These are phyloP conservation scores for Phtheirospermum japonicum DNA, from an alignment of 257 asterid genomes.

Conservation along the genomic window DNA sequence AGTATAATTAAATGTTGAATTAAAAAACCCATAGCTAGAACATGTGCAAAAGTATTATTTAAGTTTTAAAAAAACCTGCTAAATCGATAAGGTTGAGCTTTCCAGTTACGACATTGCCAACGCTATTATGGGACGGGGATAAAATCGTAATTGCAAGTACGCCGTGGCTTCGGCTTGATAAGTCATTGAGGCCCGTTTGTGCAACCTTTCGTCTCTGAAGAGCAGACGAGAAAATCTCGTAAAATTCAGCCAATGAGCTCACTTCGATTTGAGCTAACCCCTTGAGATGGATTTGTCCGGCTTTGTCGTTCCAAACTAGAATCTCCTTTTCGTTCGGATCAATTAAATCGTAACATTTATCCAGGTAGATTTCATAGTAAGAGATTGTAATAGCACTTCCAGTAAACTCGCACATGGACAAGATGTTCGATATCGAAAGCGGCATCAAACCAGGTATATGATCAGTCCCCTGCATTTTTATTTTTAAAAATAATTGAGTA, in stretches of 20 bases:
- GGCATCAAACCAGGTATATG: conserved; percentile 74
- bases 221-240: conserved; percentile 59
- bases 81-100: conserved; percentile 89
- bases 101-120: conserved; percentile 42
- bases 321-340: conserved; percentile 72
- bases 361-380: conserved; percentile 85
- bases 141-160: conserved; percentile 56
- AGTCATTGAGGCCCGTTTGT: conserved; percentile 65
- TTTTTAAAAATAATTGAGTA: conserved; percentile 10
- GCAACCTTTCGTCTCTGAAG: conserved; percentile 78
- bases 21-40: background rate
- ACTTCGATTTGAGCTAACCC: conserved; percentile 69
- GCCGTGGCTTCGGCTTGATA: conserved; percentile 91
- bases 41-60: background rate
- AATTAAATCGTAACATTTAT: conserved; percentile 74
- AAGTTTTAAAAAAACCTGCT: no score
- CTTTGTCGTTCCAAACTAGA: conserved; percentile 59
- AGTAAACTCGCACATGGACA: conserved; percentile 42
- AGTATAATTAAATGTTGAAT: background rate
- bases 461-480: conserved; percentile 67
- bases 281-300: conserved; percentile 69
- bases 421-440: conserved; percentile 57
- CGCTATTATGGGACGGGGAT: conserved; percentile 38
- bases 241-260: conserved; percentile 46
- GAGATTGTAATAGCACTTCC: conserved; percentile 51